Evolutionary conservation across 768 basidiomycete genomes (phyloP).

Genomic region (Mycena capillaripes): DNA sequence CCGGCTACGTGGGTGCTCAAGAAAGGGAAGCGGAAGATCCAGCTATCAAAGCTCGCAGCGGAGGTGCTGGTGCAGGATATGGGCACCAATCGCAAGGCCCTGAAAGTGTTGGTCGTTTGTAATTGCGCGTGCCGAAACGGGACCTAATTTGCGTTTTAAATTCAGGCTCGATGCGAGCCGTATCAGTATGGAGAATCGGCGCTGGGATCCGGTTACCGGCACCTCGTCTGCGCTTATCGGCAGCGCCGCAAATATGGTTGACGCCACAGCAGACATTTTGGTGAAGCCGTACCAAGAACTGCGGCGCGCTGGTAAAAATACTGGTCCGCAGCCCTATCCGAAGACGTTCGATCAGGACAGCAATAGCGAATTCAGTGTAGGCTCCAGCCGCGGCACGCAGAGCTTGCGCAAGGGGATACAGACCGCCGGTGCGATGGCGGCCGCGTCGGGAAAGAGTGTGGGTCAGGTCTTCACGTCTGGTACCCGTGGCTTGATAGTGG

Average conservation of each 20-base stretch:
- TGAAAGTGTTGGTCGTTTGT: constrained; percentile 11
- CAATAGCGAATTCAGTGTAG: no score
- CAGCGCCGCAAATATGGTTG: constrained; percentile 1
- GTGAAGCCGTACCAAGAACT: constrained; percentile 32
- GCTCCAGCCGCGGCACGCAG: constrained; percentile 2
- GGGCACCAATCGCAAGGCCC: neutral
- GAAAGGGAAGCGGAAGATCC: constrained; percentile 26
- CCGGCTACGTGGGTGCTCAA: constrained; percentile 29
- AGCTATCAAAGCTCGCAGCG: constrained; percentile 31
- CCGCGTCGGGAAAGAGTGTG: constrained; percentile 52
- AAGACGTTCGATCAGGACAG: constrained; percentile 4
- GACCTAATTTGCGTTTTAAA: no score
- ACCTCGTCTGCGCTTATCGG: constrained; percentile 19
- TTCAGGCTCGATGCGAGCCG: constrained; percentile 4
- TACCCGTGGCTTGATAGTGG: constrained; percentile 46
- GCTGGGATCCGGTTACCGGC: constrained; percentile 34
- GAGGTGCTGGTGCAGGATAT: constrained; percentile 20
- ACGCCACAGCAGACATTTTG: constrained; percentile 20
- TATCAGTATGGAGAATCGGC: constrained; percentile 26
- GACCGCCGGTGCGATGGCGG: constrained; percentile 45
- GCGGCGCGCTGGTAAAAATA: no score
- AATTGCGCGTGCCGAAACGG: no score
- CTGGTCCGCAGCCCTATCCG: no score
- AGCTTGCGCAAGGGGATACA: constrained; percentile 4
- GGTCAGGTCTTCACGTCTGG: constrained; percentile 35